phyloP scores from a whole-genome alignment of 2,329 filamentous ascomycete genomes.

The Leptographium wingfieldii region DNA sequence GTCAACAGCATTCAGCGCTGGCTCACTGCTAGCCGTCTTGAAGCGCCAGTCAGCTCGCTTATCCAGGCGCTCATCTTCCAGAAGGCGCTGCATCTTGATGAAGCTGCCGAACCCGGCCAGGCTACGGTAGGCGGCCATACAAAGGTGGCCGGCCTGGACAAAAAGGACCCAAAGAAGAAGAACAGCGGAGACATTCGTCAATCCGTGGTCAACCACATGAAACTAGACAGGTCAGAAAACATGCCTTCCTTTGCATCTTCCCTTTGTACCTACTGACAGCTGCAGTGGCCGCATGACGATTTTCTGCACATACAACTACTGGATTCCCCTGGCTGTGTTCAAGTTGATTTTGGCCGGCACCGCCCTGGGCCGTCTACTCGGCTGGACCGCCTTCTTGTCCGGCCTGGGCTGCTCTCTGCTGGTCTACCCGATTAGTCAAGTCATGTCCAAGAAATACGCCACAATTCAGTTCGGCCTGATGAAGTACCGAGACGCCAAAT shows the following conservation, averaged over 20 bases:
- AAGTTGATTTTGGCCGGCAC: conserved; percentile 20
- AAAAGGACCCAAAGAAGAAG: conserved; percentile 4
- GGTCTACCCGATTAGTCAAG: conserved; percentile 18
- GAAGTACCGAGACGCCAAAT: conserved; percentile 23
- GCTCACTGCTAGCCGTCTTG: conserved; percentile 21
- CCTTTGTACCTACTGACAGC: background rate
- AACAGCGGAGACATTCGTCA: conserved; percentile 17
- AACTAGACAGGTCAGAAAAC: conserved; percentile 18
- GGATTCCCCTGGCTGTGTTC: conserved; percentile 21
- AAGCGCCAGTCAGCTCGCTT: conserved; percentile 19
- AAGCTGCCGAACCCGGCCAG: conserved; percentile 15
- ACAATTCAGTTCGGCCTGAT: conserved; percentile 22
- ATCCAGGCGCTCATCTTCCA: conserved; percentile 23
- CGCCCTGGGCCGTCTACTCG: conserved; percentile 19
- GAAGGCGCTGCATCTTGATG: conserved; percentile 23
- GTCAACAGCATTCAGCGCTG: conserved; percentile 20
- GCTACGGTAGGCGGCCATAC: background rate
- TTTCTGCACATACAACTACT: conserved; percentile 21
- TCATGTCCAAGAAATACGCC: conserved; percentile 19
- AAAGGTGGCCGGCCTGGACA: background rate
- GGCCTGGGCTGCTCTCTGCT: conserved; percentile 17
- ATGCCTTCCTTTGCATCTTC: background rate
- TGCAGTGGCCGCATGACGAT: conserved; percentile 18
- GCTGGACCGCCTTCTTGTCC: conserved; percentile 20
- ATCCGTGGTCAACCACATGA: conserved; percentile 24